Base-by-base conservation (phyloP, 306 rosid species). In the Echinosophora koreensis region DNA sequence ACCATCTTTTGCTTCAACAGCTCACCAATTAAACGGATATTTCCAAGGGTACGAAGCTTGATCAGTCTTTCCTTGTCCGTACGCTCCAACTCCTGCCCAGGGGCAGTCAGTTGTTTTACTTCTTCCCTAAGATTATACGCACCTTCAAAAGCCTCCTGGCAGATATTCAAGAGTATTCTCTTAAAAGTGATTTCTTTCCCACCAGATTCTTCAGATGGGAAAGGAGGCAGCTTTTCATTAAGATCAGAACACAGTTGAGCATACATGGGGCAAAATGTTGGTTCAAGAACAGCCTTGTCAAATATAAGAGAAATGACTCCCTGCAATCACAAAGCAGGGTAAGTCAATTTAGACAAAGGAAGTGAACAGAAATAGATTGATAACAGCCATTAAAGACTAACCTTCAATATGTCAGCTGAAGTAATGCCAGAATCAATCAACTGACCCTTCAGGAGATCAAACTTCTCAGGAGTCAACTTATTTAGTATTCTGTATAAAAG, bases 81-180 rank as follows among this genome's bases (percentile, higher is more conserved):
- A 50, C 90, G 92, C 71, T 89, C 94, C 67, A 16, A 74, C 77
- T 90, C 92, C 87, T 89, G 94, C 62, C 90, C 97, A 70, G 97
- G 92, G 54, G 87, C 79, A 71, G 82, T 89, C 97, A 90, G 83
- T 86, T 85, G 85, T 78, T 87, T 80, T 64, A 86, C 34, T 82
- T 93, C 96, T 80, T 86, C 89, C 81, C 97, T 79, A 83, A 92
- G 39, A 76, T 89, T 80, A 11, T 73, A 90, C 17, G 91, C 86
- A 76, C 94, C 96, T 86, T 93, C 96, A 88, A 93, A 93, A 67
- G 92, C 96, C 90, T 90, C 97, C 88, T 90, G 97, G 79, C 97
- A 93, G 71, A 1, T 89, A 79, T 93, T 86, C 86, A 93, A 77
- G 69, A 93, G 96, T 64, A 86, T 84, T 69, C 97, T 86, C 92